These are phyloP conservation scores for Penicillium sp. DNA, from an alignment of 2,329 filamentous ascomycete species.

Conservation along the genomic window DNA sequence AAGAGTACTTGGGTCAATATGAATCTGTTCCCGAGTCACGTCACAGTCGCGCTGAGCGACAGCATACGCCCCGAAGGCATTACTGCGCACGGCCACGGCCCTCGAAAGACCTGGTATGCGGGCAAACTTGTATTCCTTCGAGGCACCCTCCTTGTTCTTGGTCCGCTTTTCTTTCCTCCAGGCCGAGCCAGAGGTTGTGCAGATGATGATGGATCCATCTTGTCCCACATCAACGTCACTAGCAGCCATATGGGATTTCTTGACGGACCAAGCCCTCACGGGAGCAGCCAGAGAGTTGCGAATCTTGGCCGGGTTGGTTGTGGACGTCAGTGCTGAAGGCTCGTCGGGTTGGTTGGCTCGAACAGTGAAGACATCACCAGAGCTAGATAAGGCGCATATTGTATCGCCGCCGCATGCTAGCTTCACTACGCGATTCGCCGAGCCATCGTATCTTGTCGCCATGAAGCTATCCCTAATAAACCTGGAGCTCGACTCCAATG, in stretches of 20 bases:
- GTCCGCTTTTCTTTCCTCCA: constrained; percentile 81
- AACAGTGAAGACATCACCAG: constrained; percentile 84
- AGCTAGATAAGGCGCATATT: constrained; percentile 77
- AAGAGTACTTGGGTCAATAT: constrained; percentile 60
- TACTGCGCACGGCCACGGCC: constrained; percentile 77
- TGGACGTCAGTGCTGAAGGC: constrained; percentile 61
- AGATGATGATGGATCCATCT: constrained; percentile 90
- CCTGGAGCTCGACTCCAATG: constrained; percentile 65
- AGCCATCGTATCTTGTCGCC: constrained; percentile 59
- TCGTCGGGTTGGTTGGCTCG: constrained; percentile 65
- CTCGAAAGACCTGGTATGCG: constrained; percentile 83
- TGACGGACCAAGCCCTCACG: constrained; percentile 80
- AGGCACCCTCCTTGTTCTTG: constrained; percentile 69
- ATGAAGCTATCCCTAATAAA: constrained; percentile 62
- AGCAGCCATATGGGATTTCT: constrained; percentile 77
- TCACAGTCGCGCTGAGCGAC: constrained; percentile 80
- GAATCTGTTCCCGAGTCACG: constrained; percentile 67
- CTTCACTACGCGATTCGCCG: constrained; percentile 64
- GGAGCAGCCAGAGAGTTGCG: constrained; percentile 73
- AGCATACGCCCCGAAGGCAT: constrained; percentile 82
- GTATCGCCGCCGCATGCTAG: constrained; percentile 84
- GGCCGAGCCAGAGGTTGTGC: constrained; percentile 84
- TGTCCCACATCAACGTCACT: constrained; percentile 83
- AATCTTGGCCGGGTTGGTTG: constrained; percentile 88
- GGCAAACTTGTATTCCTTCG: constrained; percentile 93